Evolutionary conservation across 768 basidiomycete genomes (phyloP), one percentile per base, ranked within the genome.

Genomic region (Boletus subcaerulescens): DNA sequence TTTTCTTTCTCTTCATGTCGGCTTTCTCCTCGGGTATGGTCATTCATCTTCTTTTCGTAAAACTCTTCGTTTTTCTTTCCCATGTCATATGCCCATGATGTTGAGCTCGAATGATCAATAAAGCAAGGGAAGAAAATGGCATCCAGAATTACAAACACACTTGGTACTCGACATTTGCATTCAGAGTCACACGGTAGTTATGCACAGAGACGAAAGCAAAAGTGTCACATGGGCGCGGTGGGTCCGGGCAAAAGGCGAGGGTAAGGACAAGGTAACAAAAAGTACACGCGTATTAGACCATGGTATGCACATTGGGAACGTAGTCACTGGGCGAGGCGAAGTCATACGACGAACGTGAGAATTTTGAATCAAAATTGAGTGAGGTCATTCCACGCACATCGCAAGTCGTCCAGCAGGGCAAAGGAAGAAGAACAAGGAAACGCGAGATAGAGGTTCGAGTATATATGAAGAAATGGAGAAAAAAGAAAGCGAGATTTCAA

Each of bases 101-200:
- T 24, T 8, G 8, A 29, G 29, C 29, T 29, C 29, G 29, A 29
- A 29, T 29, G 29, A 24, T 24, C 24, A 24, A 24, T 24, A 24
- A 24, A 24, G 24, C 24, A 5, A 9, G 29, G 8, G 8, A 7
- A 43, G 31, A 33, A 24, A 17, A 42, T n/a, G 24, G 13, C 13
- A 56, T 53, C 35, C 56, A 54, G 50, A 29, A 55, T 59, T 66
- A 68, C 66, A 68, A 67, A 58, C 66, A 39, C n/a, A 49, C 48
- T 55, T 38, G 40, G 35, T 65, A 57, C 50, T 40, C 44, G 49
- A 55, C 53, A 39, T 45, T 59, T 24, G 33, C 44, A 54, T 60
- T 49, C 46, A 42, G 14, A 38, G 26, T 12, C 12, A 29, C 12
- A 29, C 29, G 8, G 42, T 39, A 20, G 18, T 50, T 24, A 35